Conservation (phyloP, 768 basidiomycete genomes). For the Leccinum variicolor region DNA sequence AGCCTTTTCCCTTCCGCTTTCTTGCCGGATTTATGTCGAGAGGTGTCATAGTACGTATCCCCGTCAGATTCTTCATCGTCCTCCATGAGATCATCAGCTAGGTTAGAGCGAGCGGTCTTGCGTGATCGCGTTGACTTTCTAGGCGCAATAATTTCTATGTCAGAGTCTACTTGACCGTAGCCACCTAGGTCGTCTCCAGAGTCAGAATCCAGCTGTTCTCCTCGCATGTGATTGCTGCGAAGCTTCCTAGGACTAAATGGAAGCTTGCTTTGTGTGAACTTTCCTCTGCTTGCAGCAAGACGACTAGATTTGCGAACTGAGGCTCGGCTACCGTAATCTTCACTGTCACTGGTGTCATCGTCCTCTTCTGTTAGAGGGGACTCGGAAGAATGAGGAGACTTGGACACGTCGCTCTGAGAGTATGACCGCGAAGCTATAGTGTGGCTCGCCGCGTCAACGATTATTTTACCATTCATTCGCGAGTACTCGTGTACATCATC, state of each 20-base stretch:
- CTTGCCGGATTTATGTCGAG: slow-evolving; percentile 5
- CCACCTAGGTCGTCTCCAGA: slow-evolving; percentile 42
- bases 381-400: slow-evolving; percentile 6
- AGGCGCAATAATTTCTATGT: slow-evolving; percentile 19
- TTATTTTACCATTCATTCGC: slow-evolving; percentile 42
- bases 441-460: slow-evolving; percentile 21
- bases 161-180: slow-evolving; percentile 34
- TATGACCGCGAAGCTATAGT: slow-evolving; percentile 1
- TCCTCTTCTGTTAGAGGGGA: slow-evolving; percentile 30
- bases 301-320: slow-evolving; percentile 19
- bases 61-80: slow-evolving; percentile 32
- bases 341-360: slow-evolving; percentile 15
- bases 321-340: slow-evolving; percentile 1
- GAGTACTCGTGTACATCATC: slow-evolving; percentile 53
- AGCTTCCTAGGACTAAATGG: slow-evolving; percentile 72
- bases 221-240: slow-evolving; percentile 33
- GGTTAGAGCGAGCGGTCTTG: slow-evolving; percentile 36
- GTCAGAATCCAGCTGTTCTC: slow-evolving; percentile 22
- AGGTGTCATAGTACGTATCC: slow-evolving; percentile 33
- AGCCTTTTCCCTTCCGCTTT: slow-evolving; percentile 1
- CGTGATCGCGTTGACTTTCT: slow-evolving; percentile 51
- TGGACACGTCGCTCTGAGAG: slow-evolving; percentile 12
- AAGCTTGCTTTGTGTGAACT: slow-evolving; percentile 33
- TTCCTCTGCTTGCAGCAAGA: slow-evolving; percentile 2
- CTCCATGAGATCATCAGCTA: slow-evolving; percentile 27